Base-by-base conservation (phyloP, 371 early-diverging fungal species). In the Saksenaea oblongispora region DNA sequence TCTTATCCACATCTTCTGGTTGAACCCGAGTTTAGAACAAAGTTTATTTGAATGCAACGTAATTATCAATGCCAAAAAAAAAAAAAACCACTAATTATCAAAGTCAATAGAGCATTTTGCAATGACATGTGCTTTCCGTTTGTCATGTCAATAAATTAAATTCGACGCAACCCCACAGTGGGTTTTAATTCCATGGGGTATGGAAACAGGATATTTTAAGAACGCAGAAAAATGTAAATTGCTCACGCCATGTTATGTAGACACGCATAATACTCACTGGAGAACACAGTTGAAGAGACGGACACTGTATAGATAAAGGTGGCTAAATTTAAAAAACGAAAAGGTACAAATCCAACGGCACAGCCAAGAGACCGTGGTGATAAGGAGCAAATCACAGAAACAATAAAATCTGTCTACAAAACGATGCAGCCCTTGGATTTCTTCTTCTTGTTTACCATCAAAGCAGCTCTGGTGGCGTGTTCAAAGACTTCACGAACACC, bases 401-500 rank as follows among this genome's bases (percentile, higher is more conserved):
- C 24, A n/a, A 47, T 47, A 17, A 47, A 22, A 47, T 47, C 51
- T 47, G 51, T 66, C 79, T 81, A 85, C 75, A 85, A 75, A 56
- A 87, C 76, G 62, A 75, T 71, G 68, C 85, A 84, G 44, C 72
- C 72, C 18, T 63, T 70, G 54, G 54, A 54, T 70, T 73, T 75
- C 61, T 65, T 72, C 66, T 72, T 72, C 70, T 87, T 89, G 67
- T 75, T 72, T 47, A 76, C 80, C 75, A 88, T 76, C 56, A 94
- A 79, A 28, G 95, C 93, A 37, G 95, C 95, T 56, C 96, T 86
- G 44, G 96, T 93, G 24, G 96, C 96, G 62, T 89, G 86, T 74
- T 93, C 94, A 84, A 97, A 95, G 53, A 97, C 98, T 69, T 97
- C 96, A 64, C 88, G 86, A 58, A 98, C 96, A 67, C 95, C 95